A percentile compares a stretch with the other conserved stretches of the same genome.
These are phyloP conservation scores for Plasmodium inui DNA, from an alignment of 169 alveolate species.

Conservation along the genomic window DNA sequence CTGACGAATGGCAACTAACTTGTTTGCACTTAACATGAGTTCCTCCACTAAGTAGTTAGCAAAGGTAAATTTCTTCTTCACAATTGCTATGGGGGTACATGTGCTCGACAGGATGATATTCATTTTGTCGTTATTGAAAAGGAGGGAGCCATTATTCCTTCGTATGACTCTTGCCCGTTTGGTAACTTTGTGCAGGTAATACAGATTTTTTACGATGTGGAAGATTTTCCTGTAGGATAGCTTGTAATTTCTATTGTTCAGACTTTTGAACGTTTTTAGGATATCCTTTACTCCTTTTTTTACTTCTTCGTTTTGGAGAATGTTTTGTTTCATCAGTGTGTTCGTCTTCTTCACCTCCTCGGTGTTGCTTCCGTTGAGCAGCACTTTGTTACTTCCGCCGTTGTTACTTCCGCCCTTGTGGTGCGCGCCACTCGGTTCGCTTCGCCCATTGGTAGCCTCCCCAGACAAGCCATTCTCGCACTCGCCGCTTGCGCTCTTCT, in stretches of 20 bases:
- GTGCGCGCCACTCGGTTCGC: background rate
- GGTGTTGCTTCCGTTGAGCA: background rate
- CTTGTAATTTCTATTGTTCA: conserved; percentile 26
- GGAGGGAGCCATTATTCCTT: conserved; percentile 55
- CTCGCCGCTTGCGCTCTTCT: background rate
- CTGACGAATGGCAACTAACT: conserved; percentile 91
- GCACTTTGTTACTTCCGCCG: background rate
- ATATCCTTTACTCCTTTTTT: conserved; percentile 1
- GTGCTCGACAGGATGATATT: conserved; percentile 43
- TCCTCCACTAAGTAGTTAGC: conserved; percentile 93
- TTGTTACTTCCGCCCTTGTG: background rate
- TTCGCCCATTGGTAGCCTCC: background rate
- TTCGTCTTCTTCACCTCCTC: background rate
- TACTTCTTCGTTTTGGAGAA: conserved; percentile 13
- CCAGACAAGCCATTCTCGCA: background rate
- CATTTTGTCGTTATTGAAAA: conserved; percentile 43
- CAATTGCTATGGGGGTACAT: conserved; percentile 51
- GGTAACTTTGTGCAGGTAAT: conserved; percentile 52
- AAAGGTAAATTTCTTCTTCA: conserved; percentile 32
- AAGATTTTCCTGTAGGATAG: conserved; percentile 19
- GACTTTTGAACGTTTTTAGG: conserved; percentile 13
- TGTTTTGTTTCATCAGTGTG: background rate
- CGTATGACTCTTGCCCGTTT: conserved; percentile 56
- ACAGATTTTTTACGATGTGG: conserved; percentile 28
- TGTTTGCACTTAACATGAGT: conserved; percentile 97